These are phyloP conservation scores for Globisporangium rhizosaccharum DNA, from an alignment of 352 stramenopile genomes.

Conservation along the genomic window DNA sequence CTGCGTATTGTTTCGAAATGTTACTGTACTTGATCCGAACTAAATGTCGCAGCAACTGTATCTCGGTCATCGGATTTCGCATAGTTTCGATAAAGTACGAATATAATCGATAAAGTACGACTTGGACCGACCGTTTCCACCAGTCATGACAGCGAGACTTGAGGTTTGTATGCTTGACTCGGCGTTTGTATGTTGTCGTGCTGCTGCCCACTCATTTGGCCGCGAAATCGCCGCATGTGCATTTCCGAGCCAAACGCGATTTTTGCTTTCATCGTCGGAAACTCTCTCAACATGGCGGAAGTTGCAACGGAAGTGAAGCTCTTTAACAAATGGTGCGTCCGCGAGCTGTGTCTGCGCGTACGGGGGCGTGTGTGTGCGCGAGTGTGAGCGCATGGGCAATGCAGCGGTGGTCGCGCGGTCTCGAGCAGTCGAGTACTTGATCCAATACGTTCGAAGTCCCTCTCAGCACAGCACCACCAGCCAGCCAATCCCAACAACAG, in stretches of 20 bases:
- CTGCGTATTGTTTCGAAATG: no score
- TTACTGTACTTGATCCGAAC: no score
- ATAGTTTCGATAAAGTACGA: slow-evolving; percentile 1
- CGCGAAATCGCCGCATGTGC: slow-evolving; percentile 3
- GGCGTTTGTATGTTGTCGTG: slow-evolving; percentile 43
- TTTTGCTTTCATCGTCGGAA: slow-evolving; percentile 79
- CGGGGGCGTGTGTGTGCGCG: not conserved
- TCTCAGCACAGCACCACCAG: not conserved
- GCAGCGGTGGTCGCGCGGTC: not conserved
- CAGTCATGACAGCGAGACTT: slow-evolving; percentile 18
- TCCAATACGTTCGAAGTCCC: not conserved
- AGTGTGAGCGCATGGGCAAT: not conserved
- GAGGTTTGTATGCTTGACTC: slow-evolving; percentile 55
- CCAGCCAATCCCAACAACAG: not conserved
- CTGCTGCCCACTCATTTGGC: slow-evolving; percentile 86
- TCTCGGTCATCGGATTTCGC: no score
- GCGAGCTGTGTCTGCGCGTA: not conserved
- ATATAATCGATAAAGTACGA: slow-evolving; percentile 2
- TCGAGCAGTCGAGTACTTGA: no score
- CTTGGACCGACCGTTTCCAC: not conserved
- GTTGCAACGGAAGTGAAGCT: slow-evolving; percentile 93
- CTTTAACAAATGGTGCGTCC: slow-evolving; percentile 91
- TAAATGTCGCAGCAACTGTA: no score
- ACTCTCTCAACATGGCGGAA: slow-evolving; percentile 89
- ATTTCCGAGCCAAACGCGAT: slow-evolving; percentile 15